Conservation (phyloP, 768 basidiomycete species). For the Suillus discolor region DNA sequence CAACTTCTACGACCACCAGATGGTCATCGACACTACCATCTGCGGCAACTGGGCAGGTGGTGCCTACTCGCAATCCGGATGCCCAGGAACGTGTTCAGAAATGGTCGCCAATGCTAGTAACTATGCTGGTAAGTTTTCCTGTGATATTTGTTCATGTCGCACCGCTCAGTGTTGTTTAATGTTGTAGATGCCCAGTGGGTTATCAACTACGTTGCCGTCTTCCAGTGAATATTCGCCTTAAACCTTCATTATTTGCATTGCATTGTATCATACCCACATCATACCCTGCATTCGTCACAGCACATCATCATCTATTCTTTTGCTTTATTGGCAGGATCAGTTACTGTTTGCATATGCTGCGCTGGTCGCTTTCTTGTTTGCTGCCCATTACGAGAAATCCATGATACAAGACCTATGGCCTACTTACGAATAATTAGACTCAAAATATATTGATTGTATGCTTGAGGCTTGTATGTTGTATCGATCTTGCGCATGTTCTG, state of each 20-base stretch:
- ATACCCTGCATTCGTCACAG: conserved; percentile 1
- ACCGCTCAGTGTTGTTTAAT: conserved; percentile 2
- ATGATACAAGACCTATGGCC: background rate
- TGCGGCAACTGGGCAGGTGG: conserved; percentile 34
- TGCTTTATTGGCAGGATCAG: background rate
- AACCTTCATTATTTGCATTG: background rate
- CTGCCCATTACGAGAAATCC: conserved; percentile 12
- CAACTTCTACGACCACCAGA: conserved; percentile 55
- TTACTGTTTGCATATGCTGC: conserved; percentile 1
- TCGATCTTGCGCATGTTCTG: background rate
- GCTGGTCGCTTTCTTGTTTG: conserved; percentile 8
- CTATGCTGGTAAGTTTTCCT: conserved; percentile 44
- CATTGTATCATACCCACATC: background rate
- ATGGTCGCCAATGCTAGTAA: conserved; percentile 58
- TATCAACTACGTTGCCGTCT: conserved; percentile 59
- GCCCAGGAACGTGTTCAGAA: conserved; percentile 46
- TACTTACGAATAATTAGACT: background rate
- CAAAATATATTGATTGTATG: background rate
- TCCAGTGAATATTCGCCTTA: conserved; percentile 31
- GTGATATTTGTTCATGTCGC: background rate
- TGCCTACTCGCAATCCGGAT: conserved; percentile 32
- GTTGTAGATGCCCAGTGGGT: conserved; percentile 54
- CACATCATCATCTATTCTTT: background rate
- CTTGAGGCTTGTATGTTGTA: background rate
- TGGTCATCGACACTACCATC: conserved; percentile 44